A percentile compares a stretch with the other conserved stretches of the same genome.
These are phyloP conservation scores for Psilocybe sp. DNA, from an alignment of 768 basidiomycete species.

Conservation along the genomic window DNA sequence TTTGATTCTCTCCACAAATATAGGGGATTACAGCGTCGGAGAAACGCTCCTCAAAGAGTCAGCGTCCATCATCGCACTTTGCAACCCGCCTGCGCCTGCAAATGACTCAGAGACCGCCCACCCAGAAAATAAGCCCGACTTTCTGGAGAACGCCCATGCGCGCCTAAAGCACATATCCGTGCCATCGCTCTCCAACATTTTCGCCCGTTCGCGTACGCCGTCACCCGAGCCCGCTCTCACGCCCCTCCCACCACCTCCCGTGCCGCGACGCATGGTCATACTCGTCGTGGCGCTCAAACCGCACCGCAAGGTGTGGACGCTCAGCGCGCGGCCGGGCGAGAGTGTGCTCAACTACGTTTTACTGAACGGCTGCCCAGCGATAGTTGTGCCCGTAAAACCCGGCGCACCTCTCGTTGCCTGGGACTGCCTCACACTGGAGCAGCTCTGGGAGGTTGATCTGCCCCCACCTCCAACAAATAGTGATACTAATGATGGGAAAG, in stretches of 20 bases:
- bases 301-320: conserved; percentile 57
- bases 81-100: conserved; percentile 24
- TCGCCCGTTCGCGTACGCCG: conserved; percentile 47
- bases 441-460: conserved; percentile 51
- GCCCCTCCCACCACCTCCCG: conserved; percentile 36
- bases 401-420: conserved; percentile 65
- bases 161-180: conserved; percentile 24
- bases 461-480: conserved; percentile 16
- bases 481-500: conserved; percentile 20
- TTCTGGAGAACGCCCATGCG: conserved; percentile 9
- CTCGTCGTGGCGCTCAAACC: conserved; percentile 58
- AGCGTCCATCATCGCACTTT: conserved; percentile 48
- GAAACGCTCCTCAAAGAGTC: conserved; percentile 57
- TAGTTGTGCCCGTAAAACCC: conserved; percentile 56
- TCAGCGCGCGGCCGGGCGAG: conserved; percentile 55
- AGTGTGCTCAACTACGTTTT: conserved; percentile 63
- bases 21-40: conserved; percentile 62
- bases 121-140: not conserved
- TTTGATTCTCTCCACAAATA: not conserved
- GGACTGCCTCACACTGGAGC: conserved; percentile 57
- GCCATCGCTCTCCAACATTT: conserved; percentile 40
- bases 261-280: conserved; percentile 55
- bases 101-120: conserved; percentile 12
- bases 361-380: conserved; percentile 57
- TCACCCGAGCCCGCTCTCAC: conserved; percentile 47